phyloP scores from a whole-genome alignment of 2,329 filamentous ascomycete genomes.

The Coniochaeta prunicola region DNA sequence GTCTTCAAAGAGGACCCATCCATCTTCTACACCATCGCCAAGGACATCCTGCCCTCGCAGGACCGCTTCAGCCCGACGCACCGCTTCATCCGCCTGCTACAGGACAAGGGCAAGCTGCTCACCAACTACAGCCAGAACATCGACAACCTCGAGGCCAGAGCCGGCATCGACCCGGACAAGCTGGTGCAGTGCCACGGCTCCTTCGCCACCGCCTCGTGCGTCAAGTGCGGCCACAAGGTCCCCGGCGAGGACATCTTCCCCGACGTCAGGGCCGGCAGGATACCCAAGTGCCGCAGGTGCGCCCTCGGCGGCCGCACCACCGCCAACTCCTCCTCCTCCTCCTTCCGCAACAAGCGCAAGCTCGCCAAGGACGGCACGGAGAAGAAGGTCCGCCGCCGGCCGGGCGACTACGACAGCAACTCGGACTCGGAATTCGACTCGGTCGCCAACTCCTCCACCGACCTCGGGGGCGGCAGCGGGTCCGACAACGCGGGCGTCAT shows the following conservation, averaged over 20 bases:
- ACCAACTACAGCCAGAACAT: conserved; percentile 99
- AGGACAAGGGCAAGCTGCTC: conserved; percentile 80
- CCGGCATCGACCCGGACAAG: conserved; percentile 73
- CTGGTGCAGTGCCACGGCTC: conserved; percentile 95
- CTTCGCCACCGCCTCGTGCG: conserved; percentile 85
- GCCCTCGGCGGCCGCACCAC: conserved; percentile 43
- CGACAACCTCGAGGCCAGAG: conserved; percentile 86
- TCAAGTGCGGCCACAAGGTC: conserved; percentile 70
- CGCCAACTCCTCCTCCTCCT: conserved; percentile 29
- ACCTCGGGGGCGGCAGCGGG: conserved; percentile 63
- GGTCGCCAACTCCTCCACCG: conserved; percentile 38
- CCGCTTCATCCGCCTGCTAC: conserved; percentile 83
- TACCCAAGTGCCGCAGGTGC: conserved; percentile 74
- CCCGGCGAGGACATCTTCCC: conserved; percentile 71
- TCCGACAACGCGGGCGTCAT: conserved; percentile 63
- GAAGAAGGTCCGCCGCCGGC: conserved; percentile 27
- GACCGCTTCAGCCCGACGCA: conserved; percentile 86
- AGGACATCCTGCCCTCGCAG: conserved; percentile 77
- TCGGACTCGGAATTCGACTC: conserved; percentile 47
- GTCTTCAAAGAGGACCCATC: conserved; percentile 80
- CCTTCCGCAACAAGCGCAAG: neutral
- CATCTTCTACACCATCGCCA: conserved; percentile 87
- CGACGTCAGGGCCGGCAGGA: conserved; percentile 66
- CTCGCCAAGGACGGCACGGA: conserved; percentile 33
- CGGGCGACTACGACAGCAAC: conserved; percentile 30